Evolutionary conservation across 257 asterid genomes (phyloP).

Genomic region (Lycium barbarum): DNA sequence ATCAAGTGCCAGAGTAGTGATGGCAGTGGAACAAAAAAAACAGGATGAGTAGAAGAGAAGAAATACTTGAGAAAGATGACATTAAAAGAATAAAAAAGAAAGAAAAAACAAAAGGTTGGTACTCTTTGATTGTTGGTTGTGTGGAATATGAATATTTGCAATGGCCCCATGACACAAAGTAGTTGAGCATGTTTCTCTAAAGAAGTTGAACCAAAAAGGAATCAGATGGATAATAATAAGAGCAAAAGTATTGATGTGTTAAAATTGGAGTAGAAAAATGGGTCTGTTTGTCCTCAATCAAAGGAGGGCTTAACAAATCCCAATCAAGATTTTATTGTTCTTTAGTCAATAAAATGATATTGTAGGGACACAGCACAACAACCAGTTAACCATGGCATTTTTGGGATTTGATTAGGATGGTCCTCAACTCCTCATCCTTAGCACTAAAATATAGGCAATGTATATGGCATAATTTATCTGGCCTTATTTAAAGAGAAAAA

Average conservation of each 20-base stretch:
- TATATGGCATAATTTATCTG: neutral
- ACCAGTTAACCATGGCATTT: neutral
- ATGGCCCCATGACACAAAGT: conserved; percentile 47
- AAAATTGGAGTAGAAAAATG: neutral
- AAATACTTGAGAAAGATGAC: conserved; percentile 54
- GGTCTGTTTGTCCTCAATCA: conserved; percentile 39
- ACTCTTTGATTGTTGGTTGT: neutral
- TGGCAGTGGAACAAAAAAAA: conserved; percentile 34
- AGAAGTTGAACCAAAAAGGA: conserved; percentile 31
- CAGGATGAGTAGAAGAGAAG: conserved; percentile 63
- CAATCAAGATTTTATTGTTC: conserved; percentile 29
- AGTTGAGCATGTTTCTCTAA: neutral
- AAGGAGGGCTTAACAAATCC: conserved; percentile 36
- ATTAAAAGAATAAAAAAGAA: conserved; percentile 31
- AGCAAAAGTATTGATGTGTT: neutral
- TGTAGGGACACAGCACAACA: conserved; percentile 44
- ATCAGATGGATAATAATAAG: neutral
- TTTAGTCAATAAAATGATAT: conserved; percentile 35
- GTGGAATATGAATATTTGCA: conserved; percentile 42
- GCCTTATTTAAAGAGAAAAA: neutral
- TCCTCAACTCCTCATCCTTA: neutral
- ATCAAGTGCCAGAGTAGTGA: conserved; percentile 36
- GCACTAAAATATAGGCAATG: neutral
- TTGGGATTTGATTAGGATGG: neutral
- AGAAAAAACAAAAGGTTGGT: conserved; percentile 47